These are phyloP conservation scores for Termitomyces titanicus DNA, from an alignment of 768 basidiomycete genomes.

Conservation along the genomic window DNA sequence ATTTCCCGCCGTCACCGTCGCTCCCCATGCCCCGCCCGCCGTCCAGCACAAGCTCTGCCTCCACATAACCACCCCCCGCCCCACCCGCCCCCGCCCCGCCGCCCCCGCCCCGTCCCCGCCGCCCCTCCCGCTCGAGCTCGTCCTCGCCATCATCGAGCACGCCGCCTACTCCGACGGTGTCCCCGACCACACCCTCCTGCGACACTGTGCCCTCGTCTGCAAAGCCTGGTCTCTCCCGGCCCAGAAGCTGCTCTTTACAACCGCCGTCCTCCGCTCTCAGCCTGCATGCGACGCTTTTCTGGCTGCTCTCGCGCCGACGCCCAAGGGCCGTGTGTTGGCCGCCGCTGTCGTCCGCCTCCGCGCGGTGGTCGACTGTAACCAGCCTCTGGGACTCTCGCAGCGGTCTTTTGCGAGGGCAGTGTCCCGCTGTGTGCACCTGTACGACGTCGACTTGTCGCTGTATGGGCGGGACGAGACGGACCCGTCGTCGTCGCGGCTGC, in stretches of 20 bases:
- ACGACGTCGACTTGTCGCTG: conserved; percentile 50
- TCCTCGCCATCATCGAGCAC: conserved; percentile 59
- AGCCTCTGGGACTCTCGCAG: conserved; percentile 54
- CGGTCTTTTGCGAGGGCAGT: conserved; percentile 57
- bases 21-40: not conserved
- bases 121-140: conserved; percentile 59
- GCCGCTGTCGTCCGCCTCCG: conserved; percentile 52
- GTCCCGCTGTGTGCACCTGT: conserved; percentile 55
- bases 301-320: conserved; percentile 44
- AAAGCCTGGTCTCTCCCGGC: conserved; percentile 60
- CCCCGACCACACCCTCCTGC: conserved; percentile 39
- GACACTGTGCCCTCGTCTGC: conserved; percentile 60
- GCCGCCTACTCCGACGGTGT: conserved; percentile 37
- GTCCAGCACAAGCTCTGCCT: conserved; percentile 36
- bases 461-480: conserved; percentile 58
- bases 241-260: conserved; percentile 62
- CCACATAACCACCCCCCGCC: conserved; percentile 23
- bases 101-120: conserved; percentile 16
- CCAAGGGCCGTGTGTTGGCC: conserved; percentile 46
- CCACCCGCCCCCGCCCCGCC: conserved; percentile 15
- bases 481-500: conserved; percentile 46
- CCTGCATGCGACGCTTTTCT: conserved; percentile 52
- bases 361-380: conserved; percentile 63
- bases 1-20: not conserved
- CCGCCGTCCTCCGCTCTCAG: conserved; percentile 51